A percentile compares a stretch with the other conserved stretches of the same genome.
Evolutionary conservation across 768 basidiomycete species (phyloP).

Genomic region (Kwoniella europaea): DNA sequence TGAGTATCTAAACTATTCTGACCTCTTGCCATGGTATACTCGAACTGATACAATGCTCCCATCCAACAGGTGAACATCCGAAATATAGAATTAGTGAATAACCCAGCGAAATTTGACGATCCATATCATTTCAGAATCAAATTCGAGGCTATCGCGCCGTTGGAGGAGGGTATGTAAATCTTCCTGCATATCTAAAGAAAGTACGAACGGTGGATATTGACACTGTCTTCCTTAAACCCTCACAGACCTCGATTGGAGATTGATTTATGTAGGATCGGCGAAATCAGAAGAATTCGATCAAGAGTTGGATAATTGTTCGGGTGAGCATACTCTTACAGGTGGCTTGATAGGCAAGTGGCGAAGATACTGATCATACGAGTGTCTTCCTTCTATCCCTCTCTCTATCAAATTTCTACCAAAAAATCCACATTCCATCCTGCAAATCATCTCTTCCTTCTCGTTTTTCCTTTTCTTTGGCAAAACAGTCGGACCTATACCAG

Average conservation of each 20-base stretch:
- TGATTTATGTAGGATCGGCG: slow-evolving; percentile 95
- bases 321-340: slow-evolving; percentile 31
- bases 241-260: slow-evolving; percentile 94
- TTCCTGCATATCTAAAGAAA: too few species aligned
- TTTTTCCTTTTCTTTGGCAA: too few species aligned
- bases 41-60: not conserved
- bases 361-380: not conserved
- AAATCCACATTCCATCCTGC: not conserved
- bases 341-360: not conserved
- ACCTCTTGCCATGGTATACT: not conserved
- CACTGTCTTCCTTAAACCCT: not conserved
- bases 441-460: too few species aligned
- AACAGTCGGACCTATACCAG: slow-evolving; percentile 87
- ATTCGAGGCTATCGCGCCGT: slow-evolving; percentile 91
- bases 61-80: slow-evolving; percentile 59
- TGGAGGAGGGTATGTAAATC: slow-evolving; percentile 65
- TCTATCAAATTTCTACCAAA: not conserved
- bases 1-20: slow-evolving; percentile 22
- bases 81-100: slow-evolving; percentile 74
- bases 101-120: slow-evolving; percentile 89
- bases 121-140: slow-evolving; percentile 91
- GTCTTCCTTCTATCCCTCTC: not conserved
- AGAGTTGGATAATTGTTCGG: slow-evolving; percentile 92
- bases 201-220: too few species aligned
- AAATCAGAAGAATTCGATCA: slow-evolving; percentile 91